A percentile compares a stretch with the other conserved stretches of the same genome.
phyloP scores from a whole-genome alignment of 257 asterid genomes.

The Cynanchum wilfordii region DNA sequence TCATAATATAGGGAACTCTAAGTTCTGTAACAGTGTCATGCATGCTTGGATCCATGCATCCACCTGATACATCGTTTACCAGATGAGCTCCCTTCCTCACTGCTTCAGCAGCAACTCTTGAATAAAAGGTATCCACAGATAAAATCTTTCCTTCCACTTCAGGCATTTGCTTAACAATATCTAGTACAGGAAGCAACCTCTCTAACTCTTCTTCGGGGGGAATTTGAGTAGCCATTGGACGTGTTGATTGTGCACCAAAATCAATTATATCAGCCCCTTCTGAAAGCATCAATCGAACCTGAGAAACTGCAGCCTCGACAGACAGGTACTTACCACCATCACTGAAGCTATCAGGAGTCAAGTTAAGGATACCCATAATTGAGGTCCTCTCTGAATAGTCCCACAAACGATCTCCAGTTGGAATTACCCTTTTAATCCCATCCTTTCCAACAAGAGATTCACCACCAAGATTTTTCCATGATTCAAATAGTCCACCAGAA shows the following conservation, averaged over 20 bases:
- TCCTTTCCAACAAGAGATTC: conserved; percentile 60
- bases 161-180: conserved; percentile 59
- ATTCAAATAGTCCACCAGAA: conserved; percentile 51
- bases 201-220: conserved; percentile 74
- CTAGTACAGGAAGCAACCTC: conserved; percentile 70
- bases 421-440: conserved; percentile 81
- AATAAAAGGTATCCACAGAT: conserved; percentile 76
- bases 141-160: conserved; percentile 76
- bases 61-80: conserved; percentile 78
- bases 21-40: conserved; percentile 48
- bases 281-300: conserved; percentile 46
- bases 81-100: conserved; percentile 65
- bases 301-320: conserved; percentile 54
- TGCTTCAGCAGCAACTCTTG: conserved; percentile 78
- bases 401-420: conserved; percentile 53
- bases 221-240: conserved; percentile 72
- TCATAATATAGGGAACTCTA: conserved; percentile 57
- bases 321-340: conserved; percentile 79
- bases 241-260: conserved; percentile 93
- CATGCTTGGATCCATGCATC: conserved; percentile 57
- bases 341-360: conserved; percentile 91
- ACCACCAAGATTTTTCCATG: conserved; percentile 87
- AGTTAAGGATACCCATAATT: conserved; percentile 78
- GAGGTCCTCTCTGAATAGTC: conserved; percentile 69
- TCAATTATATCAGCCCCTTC: conserved; percentile 87